phyloP scores from a whole-genome alignment of 2,329 filamentous ascomycete species.

The Colletotrichum sp. region DNA sequence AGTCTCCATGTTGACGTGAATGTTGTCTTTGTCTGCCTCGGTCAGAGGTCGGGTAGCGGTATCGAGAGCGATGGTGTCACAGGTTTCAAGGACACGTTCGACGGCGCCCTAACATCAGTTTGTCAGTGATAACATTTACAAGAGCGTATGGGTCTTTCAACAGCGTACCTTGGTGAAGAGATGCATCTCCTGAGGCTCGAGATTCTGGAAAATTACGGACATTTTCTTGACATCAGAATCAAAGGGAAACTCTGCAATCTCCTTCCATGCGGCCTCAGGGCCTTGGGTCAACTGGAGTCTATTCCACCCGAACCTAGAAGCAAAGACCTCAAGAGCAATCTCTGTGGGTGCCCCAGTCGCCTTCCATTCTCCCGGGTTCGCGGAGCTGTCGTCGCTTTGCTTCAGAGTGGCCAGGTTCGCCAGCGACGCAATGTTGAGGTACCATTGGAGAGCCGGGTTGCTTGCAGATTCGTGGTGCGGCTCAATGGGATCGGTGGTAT shows the following conservation, averaged over 20 bases:
- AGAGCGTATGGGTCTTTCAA: slow-evolving; percentile 48
- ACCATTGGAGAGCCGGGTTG: slow-evolving; percentile 47
- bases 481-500: slow-evolving; percentile 27
- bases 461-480: slow-evolving; percentile 38
- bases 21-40: slow-evolving; percentile 56
- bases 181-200: slow-evolving; percentile 40
- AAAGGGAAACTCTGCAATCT: slow-evolving; percentile 74
- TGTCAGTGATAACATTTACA: slow-evolving; percentile 53
- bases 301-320: slow-evolving; percentile 70
- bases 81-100: slow-evolving; percentile 70
- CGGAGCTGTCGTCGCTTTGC: slow-evolving; percentile 45
- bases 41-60: slow-evolving; percentile 53
- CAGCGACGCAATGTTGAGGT: slow-evolving; percentile 66
- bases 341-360: slow-evolving; percentile 73
- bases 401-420: slow-evolving; percentile 70
- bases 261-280: slow-evolving; percentile 54
- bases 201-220: slow-evolving; percentile 69
- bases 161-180: slow-evolving; percentile 59
- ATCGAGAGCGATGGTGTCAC: slow-evolving; percentile 54
- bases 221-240: slow-evolving; percentile 79
- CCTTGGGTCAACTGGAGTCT: slow-evolving; percentile 53
- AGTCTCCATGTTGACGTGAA: slow-evolving; percentile 72
- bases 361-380: slow-evolving; percentile 54
- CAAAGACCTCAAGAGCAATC: slow-evolving; percentile 78
- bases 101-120: slow-evolving; percentile 58